A percentile compares a stretch with the other conserved stretches of the same genome.
Evolutionary conservation across 1,284 basidiomycete genomes (phyloP).

Genomic region (Schizophyllum amplum): DNA sequence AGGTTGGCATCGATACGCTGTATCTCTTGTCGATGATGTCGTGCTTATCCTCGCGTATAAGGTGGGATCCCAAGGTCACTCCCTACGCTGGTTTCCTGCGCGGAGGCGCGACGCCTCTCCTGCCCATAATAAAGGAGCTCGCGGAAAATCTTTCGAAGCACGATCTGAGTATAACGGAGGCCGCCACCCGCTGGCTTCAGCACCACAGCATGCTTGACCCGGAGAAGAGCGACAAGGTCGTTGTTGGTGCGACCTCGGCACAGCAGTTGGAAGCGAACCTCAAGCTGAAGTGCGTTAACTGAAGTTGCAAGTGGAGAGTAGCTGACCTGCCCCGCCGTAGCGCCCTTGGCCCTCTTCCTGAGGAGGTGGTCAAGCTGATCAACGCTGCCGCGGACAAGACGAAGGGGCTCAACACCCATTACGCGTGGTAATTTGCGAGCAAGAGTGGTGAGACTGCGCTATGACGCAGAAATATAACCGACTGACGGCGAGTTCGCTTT

Average conservation of each 20-base stretch:
- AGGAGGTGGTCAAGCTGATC: background rate
- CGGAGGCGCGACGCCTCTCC: background rate
- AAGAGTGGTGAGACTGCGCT: too few relatives aligned
- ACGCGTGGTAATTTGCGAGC: background rate
- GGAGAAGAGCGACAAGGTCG: conserved; percentile 7
- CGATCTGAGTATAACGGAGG: conserved; percentile 6
- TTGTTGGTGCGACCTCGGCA: conserved; percentile 5
- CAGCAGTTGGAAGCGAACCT: conserved; percentile 3
- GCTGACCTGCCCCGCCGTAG: background rate
- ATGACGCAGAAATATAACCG: too few relatives aligned
- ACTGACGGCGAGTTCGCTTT: too few relatives aligned
- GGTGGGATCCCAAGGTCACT: background rate
- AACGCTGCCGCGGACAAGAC: background rate
- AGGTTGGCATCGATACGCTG: too few relatives aligned
- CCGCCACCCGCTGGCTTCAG: conserved; percentile 8
- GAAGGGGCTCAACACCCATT: background rate
- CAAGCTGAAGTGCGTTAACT: background rate
- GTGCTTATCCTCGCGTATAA: too few relatives aligned
- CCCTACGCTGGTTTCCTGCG: background rate
- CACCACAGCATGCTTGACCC: conserved; percentile 8
- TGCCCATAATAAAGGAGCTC: background rate
- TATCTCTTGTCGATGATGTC: too few relatives aligned
- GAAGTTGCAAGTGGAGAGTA: background rate
- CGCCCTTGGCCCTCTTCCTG: background rate
- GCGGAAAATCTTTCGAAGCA: conserved; percentile 1